Percentiles rank a stretch among this genome's conserved stretches.
These are phyloP conservation scores for Citrus mangshanensis DNA, from an alignment of 345 rosid genomes.

Conservation along the genomic window DNA sequence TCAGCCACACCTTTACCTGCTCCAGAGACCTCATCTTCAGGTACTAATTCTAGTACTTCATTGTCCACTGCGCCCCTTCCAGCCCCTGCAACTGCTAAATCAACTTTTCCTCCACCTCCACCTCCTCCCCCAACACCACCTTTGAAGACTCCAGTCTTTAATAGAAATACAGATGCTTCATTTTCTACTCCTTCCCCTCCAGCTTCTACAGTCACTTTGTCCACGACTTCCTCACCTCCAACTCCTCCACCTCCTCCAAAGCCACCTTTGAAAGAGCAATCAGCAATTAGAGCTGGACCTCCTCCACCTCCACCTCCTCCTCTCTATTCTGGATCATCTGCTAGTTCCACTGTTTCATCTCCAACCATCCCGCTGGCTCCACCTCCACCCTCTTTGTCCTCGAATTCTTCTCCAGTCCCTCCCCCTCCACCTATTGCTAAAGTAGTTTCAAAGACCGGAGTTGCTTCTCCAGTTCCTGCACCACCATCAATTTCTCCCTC, in stretches of 20 bases:
- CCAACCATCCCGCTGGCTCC: slow-evolving; percentile 41
- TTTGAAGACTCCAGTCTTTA: not conserved
- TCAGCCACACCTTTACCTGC: not conserved
- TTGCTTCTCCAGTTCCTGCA: slow-evolving; percentile 40
- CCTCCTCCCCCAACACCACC: slow-evolving; percentile 20
- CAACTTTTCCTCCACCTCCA: slow-evolving; percentile 2
- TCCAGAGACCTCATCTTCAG: not conserved
- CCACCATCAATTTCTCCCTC: slow-evolving; percentile 53
- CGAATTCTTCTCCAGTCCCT: slow-evolving; percentile 29
- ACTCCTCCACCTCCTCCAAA: slow-evolving; percentile 20
- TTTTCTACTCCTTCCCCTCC: slow-evolving; percentile 9
- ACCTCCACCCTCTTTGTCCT: slow-evolving; percentile 28
- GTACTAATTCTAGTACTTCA: slow-evolving; percentile 3
- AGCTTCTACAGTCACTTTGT: slow-evolving; percentile 7
- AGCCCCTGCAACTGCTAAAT: slow-evolving; percentile 7
- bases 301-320: slow-evolving; percentile 57
- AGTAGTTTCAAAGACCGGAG: slow-evolving; percentile 18
- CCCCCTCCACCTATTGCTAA: slow-evolving; percentile 53
- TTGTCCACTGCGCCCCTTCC: slow-evolving; percentile 14
- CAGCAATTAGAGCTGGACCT: slow-evolving; percentile 30
- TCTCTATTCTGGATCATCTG: slow-evolving; percentile 14
- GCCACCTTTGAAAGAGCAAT: slow-evolving; percentile 23
- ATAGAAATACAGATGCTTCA: not conserved
- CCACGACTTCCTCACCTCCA: not conserved
- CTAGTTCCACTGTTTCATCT: slow-evolving; percentile 15